These are phyloP conservation scores for Wallacemonas sp. DNA, from an alignment of 208 protist genomes.

Conservation along the genomic window DNA sequence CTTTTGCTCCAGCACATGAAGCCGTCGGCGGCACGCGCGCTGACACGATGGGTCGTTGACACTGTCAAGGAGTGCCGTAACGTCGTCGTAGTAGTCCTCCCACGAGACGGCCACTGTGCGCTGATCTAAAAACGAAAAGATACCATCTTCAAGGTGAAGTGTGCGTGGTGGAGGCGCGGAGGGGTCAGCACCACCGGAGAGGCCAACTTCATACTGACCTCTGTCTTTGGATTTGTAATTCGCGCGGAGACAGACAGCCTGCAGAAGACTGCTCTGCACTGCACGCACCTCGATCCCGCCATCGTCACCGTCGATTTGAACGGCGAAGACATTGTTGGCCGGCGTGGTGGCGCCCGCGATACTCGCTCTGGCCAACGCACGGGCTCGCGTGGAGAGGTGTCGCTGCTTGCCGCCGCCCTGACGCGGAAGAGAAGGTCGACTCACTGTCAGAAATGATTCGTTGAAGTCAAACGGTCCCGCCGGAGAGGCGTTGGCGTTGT, in stretches of 20 bases:
- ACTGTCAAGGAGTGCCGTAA: conserved; percentile 39
- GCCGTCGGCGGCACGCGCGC: conserved; percentile 59
- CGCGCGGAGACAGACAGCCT: conserved; percentile 51
- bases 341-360: not conserved
- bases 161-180: conserved; percentile 10
- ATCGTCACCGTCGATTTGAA: conserved; percentile 70
- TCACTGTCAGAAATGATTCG: not conserved
- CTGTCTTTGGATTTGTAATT: conserved; percentile 74
- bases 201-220: conserved; percentile 41
- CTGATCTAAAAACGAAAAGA: conserved; percentile 62
- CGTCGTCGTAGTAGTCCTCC: conserved; percentile 76
- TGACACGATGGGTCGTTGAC: conserved; percentile 60
- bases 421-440: not conserved
- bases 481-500: too few relatives aligned
- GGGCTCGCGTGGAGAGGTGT: not conserved
- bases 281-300: conserved; percentile 78
- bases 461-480: not conserved
- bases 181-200: conserved; percentile 1
- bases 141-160: conserved; percentile 66
- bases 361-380: not conserved
- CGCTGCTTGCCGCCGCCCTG: not conserved
- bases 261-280: conserved; percentile 44
- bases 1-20: conserved; percentile 92
- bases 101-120: conserved; percentile 51
- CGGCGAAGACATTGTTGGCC: conserved; percentile 38